These are phyloP conservation scores for Pelargonium citronellum DNA, from an alignment of 441 rosid genomes.

Conservation along the genomic window DNA sequence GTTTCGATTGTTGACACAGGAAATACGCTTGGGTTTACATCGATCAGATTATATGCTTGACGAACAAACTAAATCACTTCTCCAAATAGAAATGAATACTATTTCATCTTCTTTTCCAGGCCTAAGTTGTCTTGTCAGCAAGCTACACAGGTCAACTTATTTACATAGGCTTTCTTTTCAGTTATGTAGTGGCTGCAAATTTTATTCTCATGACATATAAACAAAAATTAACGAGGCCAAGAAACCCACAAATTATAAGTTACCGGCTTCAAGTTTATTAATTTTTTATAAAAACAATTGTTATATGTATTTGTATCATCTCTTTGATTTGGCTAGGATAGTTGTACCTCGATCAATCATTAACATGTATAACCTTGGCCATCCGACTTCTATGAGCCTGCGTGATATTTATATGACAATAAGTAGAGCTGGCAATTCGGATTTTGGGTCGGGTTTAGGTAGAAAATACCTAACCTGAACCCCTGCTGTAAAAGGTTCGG, in stretches of 20 bases:
- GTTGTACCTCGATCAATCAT: neutral
- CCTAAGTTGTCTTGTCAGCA: conserved; percentile 64
- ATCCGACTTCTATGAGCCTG: no score
- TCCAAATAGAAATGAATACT: conserved; percentile 92
- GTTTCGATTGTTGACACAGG: conserved; percentile 41
- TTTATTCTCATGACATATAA: neutral
- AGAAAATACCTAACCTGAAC: no score
- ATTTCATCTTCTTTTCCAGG: conserved; percentile 81
- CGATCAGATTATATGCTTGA: conserved; percentile 99
- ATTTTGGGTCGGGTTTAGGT: no score
- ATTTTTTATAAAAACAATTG: no score
- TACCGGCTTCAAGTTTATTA: neutral
- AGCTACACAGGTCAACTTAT: conserved; percentile 76
- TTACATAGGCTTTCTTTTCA: neutral
- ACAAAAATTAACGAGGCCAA: neutral
- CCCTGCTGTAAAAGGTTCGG: no score
- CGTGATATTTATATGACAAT: no score
- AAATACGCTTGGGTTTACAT: conserved; percentile 86
- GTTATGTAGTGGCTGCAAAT: neutral
- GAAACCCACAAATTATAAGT: neutral
- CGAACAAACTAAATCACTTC: conserved; percentile 82
- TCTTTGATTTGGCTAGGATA: neutral
- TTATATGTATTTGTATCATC: no score
- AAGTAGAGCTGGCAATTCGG: no score
- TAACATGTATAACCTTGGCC: neutral